These are phyloP conservation scores for Atkinsonella texensis DNA, from an alignment of 2,329 filamentous ascomycete genomes.

Conservation along the genomic window DNA sequence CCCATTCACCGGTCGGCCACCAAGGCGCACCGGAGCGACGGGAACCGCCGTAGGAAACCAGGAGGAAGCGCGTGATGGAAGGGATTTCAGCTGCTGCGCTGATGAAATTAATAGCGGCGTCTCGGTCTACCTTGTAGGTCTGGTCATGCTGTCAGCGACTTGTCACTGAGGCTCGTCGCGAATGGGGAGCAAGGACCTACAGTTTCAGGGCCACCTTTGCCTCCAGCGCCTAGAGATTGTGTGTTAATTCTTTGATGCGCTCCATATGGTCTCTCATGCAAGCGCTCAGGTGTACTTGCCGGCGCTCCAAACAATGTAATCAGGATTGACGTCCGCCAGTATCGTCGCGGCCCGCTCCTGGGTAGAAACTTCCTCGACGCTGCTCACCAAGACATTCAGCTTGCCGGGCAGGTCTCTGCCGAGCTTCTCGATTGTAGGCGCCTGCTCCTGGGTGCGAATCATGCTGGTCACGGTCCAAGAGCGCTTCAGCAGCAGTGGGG, in stretches of 20 bases:
- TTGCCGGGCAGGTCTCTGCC: conserved; percentile 47
- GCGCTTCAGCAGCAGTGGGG: conserved; percentile 60
- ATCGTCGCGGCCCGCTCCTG: conserved; percentile 50
- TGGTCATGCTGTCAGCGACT: conserved; percentile 12
- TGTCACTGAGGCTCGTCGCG: background rate
- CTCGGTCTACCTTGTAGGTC: conserved; percentile 47
- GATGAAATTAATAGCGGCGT: conserved; percentile 52
- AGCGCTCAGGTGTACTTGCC: conserved; percentile 28
- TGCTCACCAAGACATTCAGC: conserved; percentile 57
- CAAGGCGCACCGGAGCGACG: conserved; percentile 40
- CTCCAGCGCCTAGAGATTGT: conserved; percentile 37
- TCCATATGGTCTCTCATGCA: background rate
- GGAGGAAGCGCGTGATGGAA: conserved; percentile 47
- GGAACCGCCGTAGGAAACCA: conserved; percentile 49
- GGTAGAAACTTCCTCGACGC: conserved; percentile 57
- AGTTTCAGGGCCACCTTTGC: conserved; percentile 42
- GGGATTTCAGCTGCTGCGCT: conserved; percentile 43
- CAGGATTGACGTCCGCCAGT: conserved; percentile 46
- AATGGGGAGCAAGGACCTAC: conserved; percentile 16
- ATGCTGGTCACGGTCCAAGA: conserved; percentile 70
- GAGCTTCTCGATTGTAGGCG: conserved; percentile 48
- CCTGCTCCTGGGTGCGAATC: conserved; percentile 61
- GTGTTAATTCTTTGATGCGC: background rate
- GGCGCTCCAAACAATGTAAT: conserved; percentile 59
- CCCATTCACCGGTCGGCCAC: conserved; percentile 41